These are phyloP conservation scores for Aspergillus unguis DNA, from an alignment of 2,329 filamentous ascomycete species.

Conservation along the genomic window DNA sequence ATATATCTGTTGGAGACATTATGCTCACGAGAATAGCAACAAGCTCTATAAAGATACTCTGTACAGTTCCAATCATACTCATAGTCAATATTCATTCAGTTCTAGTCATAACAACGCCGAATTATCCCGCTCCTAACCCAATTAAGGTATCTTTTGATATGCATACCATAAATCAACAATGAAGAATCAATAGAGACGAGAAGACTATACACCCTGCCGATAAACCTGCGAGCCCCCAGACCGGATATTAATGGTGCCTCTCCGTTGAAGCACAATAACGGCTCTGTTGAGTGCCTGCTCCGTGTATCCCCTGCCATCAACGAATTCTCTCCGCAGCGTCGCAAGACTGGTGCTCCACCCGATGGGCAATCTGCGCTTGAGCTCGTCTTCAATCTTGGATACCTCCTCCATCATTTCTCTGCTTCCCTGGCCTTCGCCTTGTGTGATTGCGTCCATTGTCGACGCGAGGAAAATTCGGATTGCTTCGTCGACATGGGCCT, in stretches of 20 bases:
- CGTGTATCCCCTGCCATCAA: constrained; percentile 83
- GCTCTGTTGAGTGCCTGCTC: constrained; percentile 83
- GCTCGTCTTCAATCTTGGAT: constrained; percentile 79
- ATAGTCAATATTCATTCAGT: neutral
- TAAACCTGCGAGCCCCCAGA: constrained; percentile 50
- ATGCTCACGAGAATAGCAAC: too few species aligned
- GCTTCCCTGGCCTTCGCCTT: constrained; percentile 77
- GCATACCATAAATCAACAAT: constrained; percentile 9
- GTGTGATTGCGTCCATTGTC: constrained; percentile 96
- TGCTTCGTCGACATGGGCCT: constrained; percentile 92
- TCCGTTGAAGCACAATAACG: constrained; percentile 77
- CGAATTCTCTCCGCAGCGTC: constrained; percentile 83
- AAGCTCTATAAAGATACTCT: too few species aligned
- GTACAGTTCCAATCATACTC: neutral
- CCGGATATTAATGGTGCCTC: constrained; percentile 65
- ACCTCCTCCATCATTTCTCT: constrained; percentile 91
- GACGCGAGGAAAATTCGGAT: constrained; percentile 94
- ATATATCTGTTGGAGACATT: too few species aligned
- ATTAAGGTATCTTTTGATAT: constrained; percentile 11
- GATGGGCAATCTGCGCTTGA: constrained; percentile 82
- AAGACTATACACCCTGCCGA: constrained; percentile 42
- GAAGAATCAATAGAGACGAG: neutral
- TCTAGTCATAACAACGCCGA: constrained; percentile 14
- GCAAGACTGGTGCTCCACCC: constrained; percentile 92
- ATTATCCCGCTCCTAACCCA: constrained; percentile 19